Evolutionary conservation across 495 filamentous ascomycete genomes (phyloP).

Genomic region (Lineolata rhizophorae): DNA sequence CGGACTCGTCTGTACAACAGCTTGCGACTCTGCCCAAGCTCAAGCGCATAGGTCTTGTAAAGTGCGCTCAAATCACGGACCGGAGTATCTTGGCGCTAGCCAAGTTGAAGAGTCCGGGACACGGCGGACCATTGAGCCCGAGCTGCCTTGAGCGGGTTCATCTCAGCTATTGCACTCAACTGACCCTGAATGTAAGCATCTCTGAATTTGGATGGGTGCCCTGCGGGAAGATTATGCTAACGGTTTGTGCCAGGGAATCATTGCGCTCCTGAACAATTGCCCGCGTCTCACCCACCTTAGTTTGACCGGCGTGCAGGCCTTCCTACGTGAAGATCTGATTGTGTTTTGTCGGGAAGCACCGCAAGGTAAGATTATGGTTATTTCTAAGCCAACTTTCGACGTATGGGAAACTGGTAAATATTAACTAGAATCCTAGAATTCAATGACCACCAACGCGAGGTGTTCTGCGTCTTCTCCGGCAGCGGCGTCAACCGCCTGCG

Average conservation of each 20-base stretch:
- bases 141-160: constrained; percentile 78
- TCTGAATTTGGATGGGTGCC: neutral
- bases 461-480: constrained; percentile 96
- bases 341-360: constrained; percentile 74
- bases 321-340: constrained; percentile 53
- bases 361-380: constrained; percentile 25
- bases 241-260: constrained; percentile 48
- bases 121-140: constrained; percentile 21
- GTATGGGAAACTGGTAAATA: constrained; percentile 19
- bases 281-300: constrained; percentile 85
- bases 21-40: constrained; percentile 79
- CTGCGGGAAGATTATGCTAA: constrained; percentile 2
- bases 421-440: constrained; percentile 40
- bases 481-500: constrained; percentile 60
- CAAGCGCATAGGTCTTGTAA: constrained; percentile 83
- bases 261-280: constrained; percentile 72
- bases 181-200: constrained; percentile 51
- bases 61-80: constrained; percentile 78
- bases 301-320: constrained; percentile 81
- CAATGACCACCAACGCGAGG: constrained; percentile 78
- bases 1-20: constrained; percentile 66
- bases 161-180: constrained; percentile 77
- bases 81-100: constrained; percentile 68
- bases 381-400: neutral
- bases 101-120: constrained; percentile 24